These are phyloP conservation scores for Anthracocystis panici-leucophaei DNA, from an alignment of 1,284 basidiomycete genomes.

Conservation along the genomic window DNA sequence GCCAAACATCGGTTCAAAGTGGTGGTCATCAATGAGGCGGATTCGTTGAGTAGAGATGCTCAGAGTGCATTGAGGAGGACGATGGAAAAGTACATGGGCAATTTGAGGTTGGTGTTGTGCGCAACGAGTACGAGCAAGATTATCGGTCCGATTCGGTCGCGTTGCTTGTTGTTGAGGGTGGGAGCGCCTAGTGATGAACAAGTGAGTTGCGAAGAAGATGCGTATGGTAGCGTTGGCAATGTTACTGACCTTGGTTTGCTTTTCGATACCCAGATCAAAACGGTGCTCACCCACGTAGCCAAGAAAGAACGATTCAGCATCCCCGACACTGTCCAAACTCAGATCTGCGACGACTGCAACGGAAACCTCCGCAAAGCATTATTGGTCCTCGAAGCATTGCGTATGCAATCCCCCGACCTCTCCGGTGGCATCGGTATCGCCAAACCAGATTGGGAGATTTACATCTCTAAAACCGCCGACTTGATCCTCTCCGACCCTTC, in stretches of 20 bases:
- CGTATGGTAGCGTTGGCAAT: background rate
- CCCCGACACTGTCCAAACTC: slow-evolving; percentile 78
- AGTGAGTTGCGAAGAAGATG: slow-evolving; percentile 19
- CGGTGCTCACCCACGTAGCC: slow-evolving; percentile 82
- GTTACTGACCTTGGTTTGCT: background rate
- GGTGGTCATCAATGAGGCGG: slow-evolving; percentile 98
- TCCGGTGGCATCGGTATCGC: slow-evolving; percentile 79
- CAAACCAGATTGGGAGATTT: slow-evolving; percentile 99
- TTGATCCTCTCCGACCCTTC: slow-evolving; percentile 91
- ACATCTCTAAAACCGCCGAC: slow-evolving; percentile 92
- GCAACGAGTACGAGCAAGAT: slow-evolving; percentile 97
- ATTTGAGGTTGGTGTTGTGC: slow-evolving; percentile 95
- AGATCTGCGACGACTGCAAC: slow-evolving; percentile 83
- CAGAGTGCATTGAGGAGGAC: slow-evolving; percentile 96
- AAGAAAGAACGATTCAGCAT: slow-evolving; percentile 84
- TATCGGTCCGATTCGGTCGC: slow-evolving; percentile 95
- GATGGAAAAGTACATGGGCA: slow-evolving; percentile 99
- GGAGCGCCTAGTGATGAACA: slow-evolving; percentile 85
- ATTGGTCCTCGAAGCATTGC: slow-evolving; percentile 92
- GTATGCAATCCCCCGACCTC: slow-evolving; percentile 75
- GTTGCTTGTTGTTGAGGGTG: slow-evolving; percentile 92
- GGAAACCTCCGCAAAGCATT: slow-evolving; percentile 96
- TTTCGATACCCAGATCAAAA: slow-evolving; percentile 77
- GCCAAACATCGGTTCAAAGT: slow-evolving; percentile 98
- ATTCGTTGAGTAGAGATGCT: slow-evolving; percentile 91